Percentiles rank a stretch among this genome's conserved stretches.
Conservation (phyloP, 2,329 filamentous ascomycete genomes). For the Herpotrichia juniperi region DNA sequence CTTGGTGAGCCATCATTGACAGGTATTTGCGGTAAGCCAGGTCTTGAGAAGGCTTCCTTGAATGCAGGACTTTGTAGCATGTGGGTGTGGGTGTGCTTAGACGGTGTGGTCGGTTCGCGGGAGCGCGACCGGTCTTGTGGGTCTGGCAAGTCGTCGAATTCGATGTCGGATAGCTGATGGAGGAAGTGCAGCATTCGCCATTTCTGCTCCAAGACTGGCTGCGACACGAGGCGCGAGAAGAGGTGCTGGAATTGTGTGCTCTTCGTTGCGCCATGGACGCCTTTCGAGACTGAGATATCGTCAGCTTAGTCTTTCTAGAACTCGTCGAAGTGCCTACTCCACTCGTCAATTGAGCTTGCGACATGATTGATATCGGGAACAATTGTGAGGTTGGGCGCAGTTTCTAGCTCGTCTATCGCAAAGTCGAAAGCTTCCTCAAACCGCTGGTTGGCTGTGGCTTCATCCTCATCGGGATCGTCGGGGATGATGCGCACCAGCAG, state of each 20-base stretch:
- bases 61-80: constrained; percentile 41
- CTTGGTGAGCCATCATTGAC: constrained; percentile 39
- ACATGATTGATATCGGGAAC: constrained; percentile 86
- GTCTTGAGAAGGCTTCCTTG: constrained; percentile 56
- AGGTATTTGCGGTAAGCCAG: constrained; percentile 50
- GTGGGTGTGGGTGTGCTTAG: constrained; percentile 22
- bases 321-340: constrained; percentile 49
- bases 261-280: constrained; percentile 73
- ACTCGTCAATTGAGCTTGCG: constrained; percentile 88
- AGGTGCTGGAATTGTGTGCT: constrained; percentile 84
- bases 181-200: constrained; percentile 95
- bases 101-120: constrained; percentile 34
- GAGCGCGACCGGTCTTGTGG: constrained; percentile 22
- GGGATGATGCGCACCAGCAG: constrained; percentile 78
- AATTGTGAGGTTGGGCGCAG: constrained; percentile 57
- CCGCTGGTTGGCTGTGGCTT: constrained; percentile 70
- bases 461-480: constrained; percentile 67
- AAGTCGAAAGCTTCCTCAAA: constrained; percentile 66
- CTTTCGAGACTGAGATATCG: constrained; percentile 66
- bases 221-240: constrained; percentile 85
- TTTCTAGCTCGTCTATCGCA: constrained; percentile 54
- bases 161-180: constrained; percentile 75
- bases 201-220: constrained; percentile 92
- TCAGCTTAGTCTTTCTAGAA: constrained; percentile 13
- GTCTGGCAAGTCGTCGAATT: constrained; percentile 14